These are phyloP conservation scores for Fusarium sororula DNA, from an alignment of 2,329 filamentous ascomycete species.

Conservation along the genomic window DNA sequence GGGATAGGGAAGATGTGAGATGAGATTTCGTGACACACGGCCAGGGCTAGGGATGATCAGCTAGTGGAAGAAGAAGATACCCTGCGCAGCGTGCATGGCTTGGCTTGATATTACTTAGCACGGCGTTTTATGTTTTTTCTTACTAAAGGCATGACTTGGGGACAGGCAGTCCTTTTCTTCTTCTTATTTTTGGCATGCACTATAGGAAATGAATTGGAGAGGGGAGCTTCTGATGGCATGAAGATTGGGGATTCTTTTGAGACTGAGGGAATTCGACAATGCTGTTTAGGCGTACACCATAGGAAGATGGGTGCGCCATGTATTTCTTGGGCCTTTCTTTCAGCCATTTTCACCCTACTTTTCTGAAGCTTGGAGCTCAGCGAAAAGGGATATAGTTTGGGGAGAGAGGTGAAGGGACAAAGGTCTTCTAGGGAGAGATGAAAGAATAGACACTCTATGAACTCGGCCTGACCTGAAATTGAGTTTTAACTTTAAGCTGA, in stretches of 20 bases:
- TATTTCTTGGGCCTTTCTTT: conserved; percentile 5
- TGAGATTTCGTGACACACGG: conserved; percentile 11
- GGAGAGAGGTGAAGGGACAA: not conserved
- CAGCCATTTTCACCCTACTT: not conserved
- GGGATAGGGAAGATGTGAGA: conserved; percentile 7
- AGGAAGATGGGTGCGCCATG: not conserved
- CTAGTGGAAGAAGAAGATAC: conserved; percentile 46
- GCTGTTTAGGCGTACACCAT: not conserved
- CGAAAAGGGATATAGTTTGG: not conserved
- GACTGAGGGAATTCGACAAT: not conserved
- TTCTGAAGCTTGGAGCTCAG: not conserved
- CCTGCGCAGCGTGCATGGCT: conserved; percentile 44
- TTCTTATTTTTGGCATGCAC: conserved; percentile 15
- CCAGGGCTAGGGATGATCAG: conserved; percentile 27
- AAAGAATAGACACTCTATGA: conserved; percentile 12
- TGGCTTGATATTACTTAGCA: conserved; percentile 48
- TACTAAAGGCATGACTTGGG: conserved; percentile 33
- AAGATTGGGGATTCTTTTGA: not conserved
- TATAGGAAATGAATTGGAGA: conserved; percentile 6
- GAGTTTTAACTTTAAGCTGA: not conserved
- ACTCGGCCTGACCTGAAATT: not conserved
- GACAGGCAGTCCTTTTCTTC: conserved; percentile 27
- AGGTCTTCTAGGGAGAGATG: not conserved
- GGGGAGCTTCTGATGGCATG: not conserved
- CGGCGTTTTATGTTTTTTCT: conserved; percentile 46